Base-by-base conservation (phyloP, 306 rosid genomes). In the Mucuna pruriens region DNA sequence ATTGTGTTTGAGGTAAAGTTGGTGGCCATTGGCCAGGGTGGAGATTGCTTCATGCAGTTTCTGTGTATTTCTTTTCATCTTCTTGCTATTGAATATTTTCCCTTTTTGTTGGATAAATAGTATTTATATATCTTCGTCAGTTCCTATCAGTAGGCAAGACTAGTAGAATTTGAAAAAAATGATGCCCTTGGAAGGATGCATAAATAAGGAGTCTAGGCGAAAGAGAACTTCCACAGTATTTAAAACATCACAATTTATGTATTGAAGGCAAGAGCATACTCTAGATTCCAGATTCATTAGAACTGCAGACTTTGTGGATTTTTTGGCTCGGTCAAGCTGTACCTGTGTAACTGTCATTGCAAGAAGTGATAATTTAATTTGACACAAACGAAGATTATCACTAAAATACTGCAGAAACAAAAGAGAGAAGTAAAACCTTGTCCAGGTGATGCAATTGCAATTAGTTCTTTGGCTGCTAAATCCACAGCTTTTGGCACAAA, bases 201-300 rank as follows among this genome's bases (percentile, higher is more conserved):
- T 11, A 79, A 55, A 70, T 45, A 58, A 42, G 48, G 19, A 58
- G 54, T 74, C 77, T 29, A 45, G 57, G 15, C 7, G 12, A 13
- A 62, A 45, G 74, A 25, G 42, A 44, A 42, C 38, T 7, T 39
- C 23, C 51, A 22, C 11, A 20, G 20, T 36, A 3, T 83, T 42
- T 67, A 26, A 51, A 46, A 13, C 20, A 80, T 70, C 44, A 74
- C 8, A 23, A 36, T 57, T 72, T 42, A 49, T 77, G 80, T 12
- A 29, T 8, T 45, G 49, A 71, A 74, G 73, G 70, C 2, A 80
- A 65, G 69, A 52, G 73, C 83, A 60, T 92, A 96, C 99, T 86
- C 98, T 87, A 64, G 99, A 96, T 80, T 96, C 99, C 68, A 96
- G 90, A 83, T 96, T 96, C 99, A 96, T 96, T 68, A 96, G 86